Conservation (phyloP, 768 basidiomycete genomes). For the Russula sp. region DNA sequence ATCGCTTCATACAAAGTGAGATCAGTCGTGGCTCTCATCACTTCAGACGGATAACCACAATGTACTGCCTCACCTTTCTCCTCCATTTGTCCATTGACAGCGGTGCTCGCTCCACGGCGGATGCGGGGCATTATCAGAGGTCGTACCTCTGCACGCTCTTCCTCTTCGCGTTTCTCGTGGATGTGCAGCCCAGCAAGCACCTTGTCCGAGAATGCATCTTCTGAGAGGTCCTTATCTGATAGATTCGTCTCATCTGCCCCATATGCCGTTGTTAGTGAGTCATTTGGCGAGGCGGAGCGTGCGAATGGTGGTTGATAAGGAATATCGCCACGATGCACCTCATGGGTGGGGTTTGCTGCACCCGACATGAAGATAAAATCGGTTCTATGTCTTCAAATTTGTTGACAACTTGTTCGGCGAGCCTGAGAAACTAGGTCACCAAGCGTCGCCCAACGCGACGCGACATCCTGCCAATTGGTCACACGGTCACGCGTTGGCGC, state of each 20-base stretch:
- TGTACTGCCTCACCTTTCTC: slow-evolving; percentile 31
- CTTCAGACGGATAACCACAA: background rate
- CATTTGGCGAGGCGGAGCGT: slow-evolving; percentile 40
- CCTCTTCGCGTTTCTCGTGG: slow-evolving; percentile 32
- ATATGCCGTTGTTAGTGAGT: slow-evolving; percentile 42
- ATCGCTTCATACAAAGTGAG: slow-evolving; percentile 26
- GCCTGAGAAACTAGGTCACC: background rate
- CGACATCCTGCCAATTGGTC: background rate
- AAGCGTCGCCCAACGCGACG: background rate
- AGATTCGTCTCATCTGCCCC: slow-evolving; percentile 38
- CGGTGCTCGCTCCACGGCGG: slow-evolving; percentile 25
- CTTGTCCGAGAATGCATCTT: slow-evolving; percentile 33
- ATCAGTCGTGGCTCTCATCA: background rate
- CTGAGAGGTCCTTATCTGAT: slow-evolving; percentile 34
- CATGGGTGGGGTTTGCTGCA: slow-evolving; percentile 12
- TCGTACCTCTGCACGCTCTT: slow-evolving; percentile 28
- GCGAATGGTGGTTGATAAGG: slow-evolving; percentile 40
- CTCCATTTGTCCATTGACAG: slow-evolving; percentile 23
- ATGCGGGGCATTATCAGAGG: slow-evolving; percentile 29
- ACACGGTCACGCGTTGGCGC: background rate
- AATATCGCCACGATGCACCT: slow-evolving; percentile 23
- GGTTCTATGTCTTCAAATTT: background rate
- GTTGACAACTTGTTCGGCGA: background rate
- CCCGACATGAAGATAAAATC: slow-evolving; percentile 9
- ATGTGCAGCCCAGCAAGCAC: slow-evolving; percentile 31